These are phyloP conservation scores for Daedaleopsis nitida DNA, from an alignment of 768 basidiomycete genomes.

Conservation along the genomic window DNA sequence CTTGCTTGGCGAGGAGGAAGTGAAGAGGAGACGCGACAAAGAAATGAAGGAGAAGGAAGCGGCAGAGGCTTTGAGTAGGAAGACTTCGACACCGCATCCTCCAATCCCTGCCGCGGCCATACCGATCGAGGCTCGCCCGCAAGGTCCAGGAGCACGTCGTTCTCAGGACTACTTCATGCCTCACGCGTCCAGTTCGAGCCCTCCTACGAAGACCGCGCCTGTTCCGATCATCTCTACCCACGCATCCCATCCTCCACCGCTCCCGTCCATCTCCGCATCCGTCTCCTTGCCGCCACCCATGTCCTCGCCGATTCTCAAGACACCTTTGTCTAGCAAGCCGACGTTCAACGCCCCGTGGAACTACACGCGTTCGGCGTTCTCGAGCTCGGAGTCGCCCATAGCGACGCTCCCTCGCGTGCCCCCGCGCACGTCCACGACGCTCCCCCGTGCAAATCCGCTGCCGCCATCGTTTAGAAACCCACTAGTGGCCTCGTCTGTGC, in stretches of 20 bases:
- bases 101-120: conserved; percentile 27
- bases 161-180: conserved; percentile 25
- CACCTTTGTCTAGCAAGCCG: conserved; percentile 7
- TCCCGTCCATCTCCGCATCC: conserved; percentile 18
- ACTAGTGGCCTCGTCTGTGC: conserved; percentile 3
- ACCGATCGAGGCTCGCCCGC: conserved; percentile 20
- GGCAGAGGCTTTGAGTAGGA: conserved; percentile 20
- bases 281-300: conserved; percentile 16
- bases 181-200: conserved; percentile 21
- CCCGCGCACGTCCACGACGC: conserved; percentile 31
- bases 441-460: conserved; percentile 9
- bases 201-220: conserved; percentile 18
- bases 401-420: conserved; percentile 54
- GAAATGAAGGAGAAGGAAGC: conserved; percentile 28
- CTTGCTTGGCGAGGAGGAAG: conserved; percentile 57
- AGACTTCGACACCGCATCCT: conserved; percentile 17
- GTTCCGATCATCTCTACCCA: conserved; percentile 14
- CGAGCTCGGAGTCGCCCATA: conserved; percentile 38
- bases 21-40: conserved; percentile 36
- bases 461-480: conserved; percentile 11
- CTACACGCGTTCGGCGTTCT: conserved; percentile 54
- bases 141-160: conserved; percentile 14
- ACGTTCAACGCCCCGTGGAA: conserved; percentile 55
- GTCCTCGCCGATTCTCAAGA: conserved; percentile 13
- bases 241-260: conserved; percentile 19